These are phyloP conservation scores for Crithidia mellificae DNA, from an alignment of 208 protist genomes.

Conservation along the genomic window DNA sequence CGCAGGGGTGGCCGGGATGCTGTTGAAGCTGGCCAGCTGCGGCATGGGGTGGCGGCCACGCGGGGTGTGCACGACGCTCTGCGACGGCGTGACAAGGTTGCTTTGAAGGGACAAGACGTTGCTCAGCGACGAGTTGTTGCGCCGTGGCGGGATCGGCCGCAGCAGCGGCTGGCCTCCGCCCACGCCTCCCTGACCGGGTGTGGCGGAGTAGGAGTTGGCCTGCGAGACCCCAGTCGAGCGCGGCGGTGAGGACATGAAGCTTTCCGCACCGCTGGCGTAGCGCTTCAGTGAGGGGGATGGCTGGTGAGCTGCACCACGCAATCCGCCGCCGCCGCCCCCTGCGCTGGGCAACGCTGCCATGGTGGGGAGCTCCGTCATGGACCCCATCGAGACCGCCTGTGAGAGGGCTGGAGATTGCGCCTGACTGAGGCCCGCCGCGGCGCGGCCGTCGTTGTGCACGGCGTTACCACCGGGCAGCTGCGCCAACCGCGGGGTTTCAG, in stretches of 20 bases:
- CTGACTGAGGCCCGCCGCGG: slow-evolving; percentile 3
- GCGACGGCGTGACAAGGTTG: slow-evolving; percentile 11
- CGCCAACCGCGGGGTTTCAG: slow-evolving; percentile 16
- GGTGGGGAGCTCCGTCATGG: not conserved
- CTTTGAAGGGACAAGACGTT: slow-evolving; percentile 19
- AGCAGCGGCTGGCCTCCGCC: not conserved
- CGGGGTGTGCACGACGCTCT: slow-evolving; percentile 19
- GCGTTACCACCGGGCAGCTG: slow-evolving; percentile 10
- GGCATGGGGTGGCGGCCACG: not conserved
- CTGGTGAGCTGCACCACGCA: not conserved
- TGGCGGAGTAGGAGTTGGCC: not conserved
- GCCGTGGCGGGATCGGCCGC: not conserved
- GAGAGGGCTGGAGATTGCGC: slow-evolving; percentile 6
- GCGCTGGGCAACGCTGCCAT: too few relatives aligned
- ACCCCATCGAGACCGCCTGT: not conserved
- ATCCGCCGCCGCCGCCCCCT: not conserved
- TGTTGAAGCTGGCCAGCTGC: slow-evolving; percentile 15
- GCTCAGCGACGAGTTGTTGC: slow-evolving; percentile 20
- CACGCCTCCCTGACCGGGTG: not conserved
- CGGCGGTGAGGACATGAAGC: slow-evolving; percentile 7
- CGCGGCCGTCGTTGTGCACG: too few relatives aligned
- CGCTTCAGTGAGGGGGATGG: not conserved
- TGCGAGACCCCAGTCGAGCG: not conserved
- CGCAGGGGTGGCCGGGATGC: slow-evolving; percentile 12
- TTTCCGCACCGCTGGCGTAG: not conserved